phyloP scores from a whole-genome alignment of 2,329 filamentous ascomycete genomes.

The Fusarium oligoseptatum region DNA sequence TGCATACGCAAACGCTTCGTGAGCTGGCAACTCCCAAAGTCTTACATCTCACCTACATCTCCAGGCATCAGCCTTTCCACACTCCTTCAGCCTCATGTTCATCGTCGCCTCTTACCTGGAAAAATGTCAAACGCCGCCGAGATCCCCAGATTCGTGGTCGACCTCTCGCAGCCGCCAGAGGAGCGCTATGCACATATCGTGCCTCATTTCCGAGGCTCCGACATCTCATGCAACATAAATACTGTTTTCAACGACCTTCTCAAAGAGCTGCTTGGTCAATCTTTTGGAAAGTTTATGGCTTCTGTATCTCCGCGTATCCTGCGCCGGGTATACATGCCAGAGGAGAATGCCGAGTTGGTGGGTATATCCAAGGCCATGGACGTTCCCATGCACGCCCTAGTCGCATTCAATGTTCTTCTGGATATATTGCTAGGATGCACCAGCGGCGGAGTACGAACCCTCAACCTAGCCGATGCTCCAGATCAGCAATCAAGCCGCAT shows the following conservation, averaged over 20 bases:
- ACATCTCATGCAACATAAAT: slow-evolving; percentile 51
- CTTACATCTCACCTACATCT: background rate
- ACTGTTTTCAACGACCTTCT: slow-evolving; percentile 66
- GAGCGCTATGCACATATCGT: slow-evolving; percentile 47
- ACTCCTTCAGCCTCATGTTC: background rate
- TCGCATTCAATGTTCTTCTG: slow-evolving; percentile 73
- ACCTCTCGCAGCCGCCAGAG: slow-evolving; percentile 45
- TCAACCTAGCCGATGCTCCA: slow-evolving; percentile 6
- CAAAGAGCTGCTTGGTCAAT: slow-evolving; percentile 30
- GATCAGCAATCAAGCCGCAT: slow-evolving; percentile 47
- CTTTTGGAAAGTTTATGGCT: slow-evolving; percentile 44
- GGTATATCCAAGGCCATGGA: slow-evolving; percentile 66
- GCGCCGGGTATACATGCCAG: slow-evolving; percentile 62
- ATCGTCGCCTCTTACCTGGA: no score
- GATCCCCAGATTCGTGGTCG: slow-evolving; percentile 46
- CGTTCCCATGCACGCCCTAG: slow-evolving; percentile 70
- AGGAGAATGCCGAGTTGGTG: slow-evolving; percentile 72
- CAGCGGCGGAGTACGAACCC: slow-evolving; percentile 55
- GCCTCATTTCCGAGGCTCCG: slow-evolving; percentile 29
- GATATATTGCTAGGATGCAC: slow-evolving; percentile 76
- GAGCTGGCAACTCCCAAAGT: background rate
- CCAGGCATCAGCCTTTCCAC: background rate
- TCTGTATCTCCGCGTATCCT: slow-evolving; percentile 61
- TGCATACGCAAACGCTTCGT: background rate
- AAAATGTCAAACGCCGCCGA: background rate